Percentiles rank a stretch among this genome's conserved stretches.
Conservation (phyloP, 805 yeast species). For the Saccharomycopsis synnaedendra region DNA sequence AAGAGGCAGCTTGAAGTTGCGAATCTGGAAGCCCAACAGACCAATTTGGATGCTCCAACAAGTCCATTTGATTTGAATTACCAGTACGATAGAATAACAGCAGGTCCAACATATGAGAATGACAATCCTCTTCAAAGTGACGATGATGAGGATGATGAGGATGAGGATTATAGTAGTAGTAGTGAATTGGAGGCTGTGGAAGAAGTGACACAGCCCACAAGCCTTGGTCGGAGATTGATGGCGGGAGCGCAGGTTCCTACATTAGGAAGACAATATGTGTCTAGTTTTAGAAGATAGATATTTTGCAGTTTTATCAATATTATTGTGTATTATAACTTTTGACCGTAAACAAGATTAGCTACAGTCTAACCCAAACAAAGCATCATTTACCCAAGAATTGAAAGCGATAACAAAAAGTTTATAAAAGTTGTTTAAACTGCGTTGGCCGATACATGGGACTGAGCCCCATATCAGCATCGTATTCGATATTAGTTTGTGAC, state of each 20-base stretch:
- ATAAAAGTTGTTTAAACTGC: slow-evolving; percentile 9
- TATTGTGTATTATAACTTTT: no score
- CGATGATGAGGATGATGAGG: slow-evolving; percentile 15
- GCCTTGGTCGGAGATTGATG: no score
- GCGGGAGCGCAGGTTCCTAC: no score
- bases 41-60: neutral
- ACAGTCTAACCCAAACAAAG: no score
- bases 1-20: neutral
- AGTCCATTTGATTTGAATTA: neutral
- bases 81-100: slow-evolving; percentile 3
- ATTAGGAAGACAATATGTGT: no score
- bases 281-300: no score
- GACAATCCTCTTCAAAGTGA: slow-evolving; percentile 12
- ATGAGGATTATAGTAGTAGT: neutral
- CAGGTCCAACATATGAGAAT: slow-evolving; percentile 6
- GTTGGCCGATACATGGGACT: slow-evolving; percentile 8
- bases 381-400: neutral
- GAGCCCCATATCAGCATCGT: slow-evolving; percentile 6
- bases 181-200: no score
- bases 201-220: no score
- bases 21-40: neutral
- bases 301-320: no score
- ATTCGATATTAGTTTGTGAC: neutral
- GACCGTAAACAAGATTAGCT: no score
- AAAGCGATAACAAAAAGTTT: neutral